phyloP scores from a whole-genome alignment of 2,329 filamentous ascomycete species.

The Thelonectria olida region DNA sequence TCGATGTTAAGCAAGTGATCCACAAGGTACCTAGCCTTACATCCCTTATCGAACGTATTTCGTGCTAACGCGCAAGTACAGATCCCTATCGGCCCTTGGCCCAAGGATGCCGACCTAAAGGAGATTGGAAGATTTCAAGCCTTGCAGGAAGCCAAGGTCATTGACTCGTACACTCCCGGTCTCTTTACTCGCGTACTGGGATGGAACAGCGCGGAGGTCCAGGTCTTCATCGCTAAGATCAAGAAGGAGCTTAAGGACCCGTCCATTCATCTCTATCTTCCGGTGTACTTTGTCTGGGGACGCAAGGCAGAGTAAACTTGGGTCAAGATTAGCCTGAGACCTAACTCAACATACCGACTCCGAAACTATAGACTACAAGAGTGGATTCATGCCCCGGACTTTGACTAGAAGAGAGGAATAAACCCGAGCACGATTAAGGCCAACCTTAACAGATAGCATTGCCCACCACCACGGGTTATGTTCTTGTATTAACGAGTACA shows the following conservation, averaged over 20 bases:
- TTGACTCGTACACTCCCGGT: conserved; percentile 8
- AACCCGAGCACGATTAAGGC: no score
- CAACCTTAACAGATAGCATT: no score
- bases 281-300: conserved; percentile 10
- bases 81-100: background rate
- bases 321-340: no score
- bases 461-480: no score
- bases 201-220: conserved; percentile 14
- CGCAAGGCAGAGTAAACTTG: background rate
- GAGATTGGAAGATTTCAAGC: background rate
- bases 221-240: conserved; percentile 14
- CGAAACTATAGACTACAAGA: no score
- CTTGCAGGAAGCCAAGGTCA: background rate
- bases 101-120: background rate
- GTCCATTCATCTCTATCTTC: conserved; percentile 14
- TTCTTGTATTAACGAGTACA: no score
- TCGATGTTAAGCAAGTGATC: background rate
- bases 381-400: no score
- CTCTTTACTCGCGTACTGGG: conserved; percentile 12
- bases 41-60: background rate
- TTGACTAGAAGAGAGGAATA: no score
- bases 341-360: no score
- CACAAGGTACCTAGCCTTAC: background rate
- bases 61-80: background rate
- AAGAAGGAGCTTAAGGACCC: conserved; percentile 22